Percentiles rank a stretch among this genome's conserved stretches.
phyloP scores from a whole-genome alignment of 345 rosid genomes.

The Toxicodendron radicans region DNA sequence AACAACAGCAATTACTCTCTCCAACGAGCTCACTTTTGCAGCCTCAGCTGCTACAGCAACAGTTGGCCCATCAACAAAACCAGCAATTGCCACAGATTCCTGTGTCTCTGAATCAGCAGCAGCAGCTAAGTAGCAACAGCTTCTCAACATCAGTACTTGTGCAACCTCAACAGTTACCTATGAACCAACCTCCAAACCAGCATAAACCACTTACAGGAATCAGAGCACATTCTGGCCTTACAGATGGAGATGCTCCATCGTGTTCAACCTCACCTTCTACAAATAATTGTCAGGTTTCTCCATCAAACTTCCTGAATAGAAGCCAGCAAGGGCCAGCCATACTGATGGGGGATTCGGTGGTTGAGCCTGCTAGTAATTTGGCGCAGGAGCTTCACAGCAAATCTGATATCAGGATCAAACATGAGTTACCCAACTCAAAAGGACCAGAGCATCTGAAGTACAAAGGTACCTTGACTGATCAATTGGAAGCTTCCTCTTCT shows the following conservation, averaged over 20 bases:
- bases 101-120: constrained; percentile 60
- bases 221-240: constrained; percentile 64
- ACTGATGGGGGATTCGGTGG: constrained; percentile 49
- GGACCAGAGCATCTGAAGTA: constrained; percentile 60
- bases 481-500: constrained; percentile 86
- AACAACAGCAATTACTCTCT: constrained; percentile 62
- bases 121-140: constrained; percentile 53
- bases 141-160: constrained; percentile 51
- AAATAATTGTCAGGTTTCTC: constrained; percentile 75
- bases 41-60: constrained; percentile 72
- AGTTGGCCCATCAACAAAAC: constrained; percentile 48
- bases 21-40: constrained; percentile 59
- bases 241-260: constrained; percentile 94
- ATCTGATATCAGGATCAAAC: constrained; percentile 55
- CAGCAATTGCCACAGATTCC: constrained; percentile 52
- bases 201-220: constrained; percentile 47
- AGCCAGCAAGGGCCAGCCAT: constrained; percentile 59
- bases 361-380: constrained; percentile 56
- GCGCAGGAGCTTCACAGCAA: constrained; percentile 72
- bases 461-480: constrained; percentile 67
- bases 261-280: constrained; percentile 97
- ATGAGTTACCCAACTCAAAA: constrained; percentile 56
- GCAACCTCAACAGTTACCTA: constrained; percentile 59
- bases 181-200: constrained; percentile 56
- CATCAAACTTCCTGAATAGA: constrained; percentile 64